Evolutionary conservation across 1,139 yeast species (phyloP), one percentile per base, ranked within the genome.

Genomic region (Zygosaccharomyces pseudobailii): DNA sequence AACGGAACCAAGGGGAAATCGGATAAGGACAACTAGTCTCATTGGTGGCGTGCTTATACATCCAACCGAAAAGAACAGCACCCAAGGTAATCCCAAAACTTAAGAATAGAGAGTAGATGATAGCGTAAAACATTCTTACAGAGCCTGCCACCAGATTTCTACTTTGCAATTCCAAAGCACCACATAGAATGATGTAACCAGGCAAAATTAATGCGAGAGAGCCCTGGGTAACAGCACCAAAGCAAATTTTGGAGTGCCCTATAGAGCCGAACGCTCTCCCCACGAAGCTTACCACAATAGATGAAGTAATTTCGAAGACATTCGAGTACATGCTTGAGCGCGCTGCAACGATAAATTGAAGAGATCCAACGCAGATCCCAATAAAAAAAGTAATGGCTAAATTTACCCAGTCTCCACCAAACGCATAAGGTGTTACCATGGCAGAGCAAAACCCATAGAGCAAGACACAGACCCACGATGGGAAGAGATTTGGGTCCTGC

Each of bases 61-160:
- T 84, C 97, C 97, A 90, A 6, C 97, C 97, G 59, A 87, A 90
- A 38, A 90, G 72, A 0, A 95, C 94, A 2, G 96, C 87, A 0
- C 97, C 97, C 48, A 90, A 70, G 0, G 97, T 89, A 54, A 90
- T 88, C 39, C 97, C 97, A 68, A 90, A 92, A 5, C 96, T 95
- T 47, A 90, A 74, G 66, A 90, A 87, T 47, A 89, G 69, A 3
- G 97, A 89, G 64, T 92, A 90, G 43, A 90, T 88, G 57, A 90
- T 84, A 17, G 97, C 97, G 65, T 90, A 90, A 62, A 90, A 88
- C 97, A 92, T 88, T 59, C 97, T 73, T 40, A 90, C 97, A 1
- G 96, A 78, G 0, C 97, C 97, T 0, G 97, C 95, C 24, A 90
- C 96, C 44, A 90, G 66, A 59, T 87, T 90, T 61, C 94, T 76